Percentiles rank a stretch among this genome's conserved stretches.
Conservation (phyloP, 768 basidiomycete species). For the Boletus patriciae region DNA sequence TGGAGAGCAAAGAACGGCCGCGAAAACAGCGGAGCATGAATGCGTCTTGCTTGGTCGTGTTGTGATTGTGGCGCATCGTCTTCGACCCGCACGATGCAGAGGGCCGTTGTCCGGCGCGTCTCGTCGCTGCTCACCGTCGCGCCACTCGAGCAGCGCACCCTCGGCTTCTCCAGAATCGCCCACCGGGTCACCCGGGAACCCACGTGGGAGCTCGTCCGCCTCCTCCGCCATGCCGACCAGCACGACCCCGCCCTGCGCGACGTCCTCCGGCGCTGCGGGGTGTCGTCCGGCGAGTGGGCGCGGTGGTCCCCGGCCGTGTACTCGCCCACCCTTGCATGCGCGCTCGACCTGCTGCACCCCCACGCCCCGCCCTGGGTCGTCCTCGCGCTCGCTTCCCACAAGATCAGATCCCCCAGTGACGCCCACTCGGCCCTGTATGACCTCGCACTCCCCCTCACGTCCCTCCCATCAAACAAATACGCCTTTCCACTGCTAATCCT, state of each 20-base stretch:
- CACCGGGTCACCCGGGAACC: constrained; percentile 40
- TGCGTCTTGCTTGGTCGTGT: constrained; percentile 31
- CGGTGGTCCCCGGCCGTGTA: constrained; percentile 41
- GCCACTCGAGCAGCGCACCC: constrained; percentile 21
- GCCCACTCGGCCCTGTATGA: constrained; percentile 45
- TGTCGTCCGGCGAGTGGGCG: constrained; percentile 40
- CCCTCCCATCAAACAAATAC: too few relatives aligned
- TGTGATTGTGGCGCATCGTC: constrained; percentile 37
- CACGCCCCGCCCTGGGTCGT: constrained; percentile 54
- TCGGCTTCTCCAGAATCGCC: constrained; percentile 35
- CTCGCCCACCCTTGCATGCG: constrained; percentile 35
- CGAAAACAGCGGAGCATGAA: constrained; percentile 33
- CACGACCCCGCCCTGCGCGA: constrained; percentile 7
- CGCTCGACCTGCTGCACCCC: constrained; percentile 25
- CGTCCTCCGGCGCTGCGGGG: constrained; percentile 33
- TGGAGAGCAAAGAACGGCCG: constrained; percentile 20
- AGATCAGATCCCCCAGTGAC: constrained; percentile 45
- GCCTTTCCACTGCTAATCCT: constrained; percentile 16
- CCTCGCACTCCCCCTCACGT: constrained; percentile 40
- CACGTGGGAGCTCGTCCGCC: constrained; percentile 43
- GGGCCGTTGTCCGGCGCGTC: constrained; percentile 5
- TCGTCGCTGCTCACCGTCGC: constrained; percentile 25
- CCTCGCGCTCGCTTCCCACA: constrained; percentile 48
- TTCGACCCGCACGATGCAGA: constrained; percentile 16
- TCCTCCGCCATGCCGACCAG: constrained; percentile 25